Percentiles rank a stretch among this genome's conserved stretches.
phyloP scores from a whole-genome alignment of 2,329 filamentous ascomycete species.

The Chaetomiaceae sp. region DNA sequence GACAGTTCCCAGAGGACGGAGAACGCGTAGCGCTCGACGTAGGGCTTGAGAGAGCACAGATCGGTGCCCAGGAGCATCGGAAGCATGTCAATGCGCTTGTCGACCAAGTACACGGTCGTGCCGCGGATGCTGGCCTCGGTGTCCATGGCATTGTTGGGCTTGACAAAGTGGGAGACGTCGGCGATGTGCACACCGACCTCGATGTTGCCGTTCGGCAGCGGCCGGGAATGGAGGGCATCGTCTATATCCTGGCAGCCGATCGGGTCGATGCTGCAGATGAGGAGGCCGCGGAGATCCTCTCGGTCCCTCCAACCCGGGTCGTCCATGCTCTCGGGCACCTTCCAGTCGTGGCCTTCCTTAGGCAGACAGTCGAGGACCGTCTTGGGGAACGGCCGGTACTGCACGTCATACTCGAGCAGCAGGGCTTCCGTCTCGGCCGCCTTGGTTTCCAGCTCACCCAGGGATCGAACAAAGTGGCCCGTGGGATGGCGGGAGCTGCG shows the following conservation, averaged over 20 bases:
- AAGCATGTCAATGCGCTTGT: conserved; percentile 99
- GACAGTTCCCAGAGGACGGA: conserved; percentile 87
- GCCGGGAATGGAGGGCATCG: conserved; percentile 84
- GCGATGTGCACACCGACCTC: conserved; percentile 98
- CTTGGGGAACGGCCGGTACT: conserved; percentile 95
- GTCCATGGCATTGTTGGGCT: conserved; percentile 96
- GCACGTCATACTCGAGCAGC: conserved; percentile 91
- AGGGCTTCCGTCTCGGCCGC: conserved; percentile 96
- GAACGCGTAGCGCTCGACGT: conserved; percentile 91
- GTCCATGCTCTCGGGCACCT: conserved; percentile 71
- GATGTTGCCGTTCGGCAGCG: conserved; percentile 84
- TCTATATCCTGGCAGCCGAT: conserved; percentile 97
- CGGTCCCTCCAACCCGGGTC: conserved; percentile 85
- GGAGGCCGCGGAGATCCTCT: conserved; percentile 74
- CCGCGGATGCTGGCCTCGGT: conserved; percentile 88
- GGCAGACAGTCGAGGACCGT: conserved; percentile 92
- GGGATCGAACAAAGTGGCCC: conserved; percentile 87
- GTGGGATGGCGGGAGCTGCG: conserved; percentile 86
- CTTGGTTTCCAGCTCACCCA: conserved; percentile 93
- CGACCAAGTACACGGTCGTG: conserved; percentile 94
- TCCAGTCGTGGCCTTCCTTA: conserved; percentile 88
- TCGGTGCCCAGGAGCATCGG: conserved; percentile 94
- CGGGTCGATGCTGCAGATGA: conserved; percentile 97
- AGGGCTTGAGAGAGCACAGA: conserved; percentile 91
- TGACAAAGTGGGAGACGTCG: conserved; percentile 98